These are phyloP conservation scores for Neopestalotiopsis sp. DNA, from an alignment of 2,329 filamentous ascomycete species.

Conservation along the genomic window DNA sequence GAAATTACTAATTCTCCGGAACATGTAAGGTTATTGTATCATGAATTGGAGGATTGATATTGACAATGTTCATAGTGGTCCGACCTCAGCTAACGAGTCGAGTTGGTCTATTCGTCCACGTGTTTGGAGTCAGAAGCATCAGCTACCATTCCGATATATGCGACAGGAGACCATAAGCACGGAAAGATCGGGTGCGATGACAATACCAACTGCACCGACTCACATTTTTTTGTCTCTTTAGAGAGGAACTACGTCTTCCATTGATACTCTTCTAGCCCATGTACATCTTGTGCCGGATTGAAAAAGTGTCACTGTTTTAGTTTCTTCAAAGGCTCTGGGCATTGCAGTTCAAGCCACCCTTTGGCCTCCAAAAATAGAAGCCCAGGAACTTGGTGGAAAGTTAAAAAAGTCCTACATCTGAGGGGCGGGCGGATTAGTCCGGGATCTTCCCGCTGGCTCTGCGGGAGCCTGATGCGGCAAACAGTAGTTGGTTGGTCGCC, in stretches of 20 bases:
- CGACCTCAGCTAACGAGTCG: not conserved
- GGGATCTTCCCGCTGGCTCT: not conserved
- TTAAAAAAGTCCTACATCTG: not conserved
- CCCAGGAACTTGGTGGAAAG: not conserved
- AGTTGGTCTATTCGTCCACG: not conserved
- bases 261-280: no score
- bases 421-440: not conserved
- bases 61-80: not conserved
- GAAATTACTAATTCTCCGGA: conserved; percentile 41
- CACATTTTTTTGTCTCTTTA: no score
- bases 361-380: not conserved
- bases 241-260: no score
- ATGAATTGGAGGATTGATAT: not conserved
- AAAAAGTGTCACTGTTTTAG: not conserved
- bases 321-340: not conserved
- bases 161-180: no score
- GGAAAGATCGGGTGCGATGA: no score
- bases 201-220: no score
- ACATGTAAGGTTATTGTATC: conserved; percentile 32
- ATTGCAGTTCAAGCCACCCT: not conserved
- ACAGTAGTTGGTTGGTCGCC: not conserved
- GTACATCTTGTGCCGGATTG: no score
- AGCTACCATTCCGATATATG: not conserved
- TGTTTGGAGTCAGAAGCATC: not conserved
- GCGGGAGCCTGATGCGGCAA: not conserved